A percentile compares a stretch with the other conserved stretches of the same genome.
Conservation (phyloP, 495 filamentous ascomycete species). For the Trichoderma orchidacearum region DNA sequence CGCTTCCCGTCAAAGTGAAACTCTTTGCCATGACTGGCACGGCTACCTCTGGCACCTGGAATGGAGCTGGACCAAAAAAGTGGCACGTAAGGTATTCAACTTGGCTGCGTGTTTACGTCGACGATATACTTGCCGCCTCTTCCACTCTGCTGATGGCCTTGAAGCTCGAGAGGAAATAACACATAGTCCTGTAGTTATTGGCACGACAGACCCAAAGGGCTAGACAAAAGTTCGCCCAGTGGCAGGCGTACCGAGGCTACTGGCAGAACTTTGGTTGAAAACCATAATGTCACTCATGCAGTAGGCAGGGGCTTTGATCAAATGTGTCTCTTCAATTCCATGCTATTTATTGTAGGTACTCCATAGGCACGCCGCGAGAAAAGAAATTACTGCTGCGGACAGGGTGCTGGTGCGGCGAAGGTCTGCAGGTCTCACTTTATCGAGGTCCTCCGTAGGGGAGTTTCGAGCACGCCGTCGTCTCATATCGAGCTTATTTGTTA, state of each 20-base stretch:
- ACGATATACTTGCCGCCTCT: no score
- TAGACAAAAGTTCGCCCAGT: background rate
- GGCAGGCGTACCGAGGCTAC: background rate
- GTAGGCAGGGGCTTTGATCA: background rate
- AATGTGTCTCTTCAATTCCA: background rate
- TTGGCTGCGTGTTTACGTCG: background rate
- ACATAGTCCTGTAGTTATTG: background rate
- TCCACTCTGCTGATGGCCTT: no score
- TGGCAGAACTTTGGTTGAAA: background rate
- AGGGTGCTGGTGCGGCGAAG: background rate
- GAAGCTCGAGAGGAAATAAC: no score
- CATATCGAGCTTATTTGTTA: background rate
- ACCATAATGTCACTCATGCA: background rate
- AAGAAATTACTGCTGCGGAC: background rate
- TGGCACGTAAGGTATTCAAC: background rate
- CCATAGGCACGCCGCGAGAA: background rate
- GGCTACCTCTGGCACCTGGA: background rate
- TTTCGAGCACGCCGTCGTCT: no score
- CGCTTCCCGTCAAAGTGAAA: background rate
- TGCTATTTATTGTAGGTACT: background rate
- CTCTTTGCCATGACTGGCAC: background rate
- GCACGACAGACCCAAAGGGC: background rate
- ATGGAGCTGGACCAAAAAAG: background rate
- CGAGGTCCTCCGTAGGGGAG: no score
- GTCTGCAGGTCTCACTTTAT: background rate